Base-by-base conservation (phyloP, 2,329 filamentous ascomycete genomes). In the Truncatella angustata region DNA sequence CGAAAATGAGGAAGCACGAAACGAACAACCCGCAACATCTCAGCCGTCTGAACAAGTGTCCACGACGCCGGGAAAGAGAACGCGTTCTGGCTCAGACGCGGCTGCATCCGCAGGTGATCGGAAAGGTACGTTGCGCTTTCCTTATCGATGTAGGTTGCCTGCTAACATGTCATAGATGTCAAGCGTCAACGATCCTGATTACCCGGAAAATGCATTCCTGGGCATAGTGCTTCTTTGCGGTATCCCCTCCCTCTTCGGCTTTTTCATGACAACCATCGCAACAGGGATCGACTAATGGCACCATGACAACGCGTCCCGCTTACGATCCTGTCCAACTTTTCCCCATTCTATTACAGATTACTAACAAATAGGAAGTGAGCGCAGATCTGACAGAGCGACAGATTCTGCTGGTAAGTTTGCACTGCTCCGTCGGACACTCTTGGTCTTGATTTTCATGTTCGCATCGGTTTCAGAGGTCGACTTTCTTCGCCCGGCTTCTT, bases 161-260 rank as follows among this genome's bases (percentile, higher is more conserved):
- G 48, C 70, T 73, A 63, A 75, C 59, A 49, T 56, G 12, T 56
- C 35, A 53, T 60, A 70, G 79, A 79, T 63, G 63, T 70, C 66
- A 83, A 81, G 70, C 79, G 79, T 60, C 74, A 73, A 63, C 78
- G 79, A 52, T 73, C 73, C 59, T 73, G 69, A 66, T 24, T 23
- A 44, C 40, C 23, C 21, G 24, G 40, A 44, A 16, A n/a, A 2
- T 43, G 6, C n/a, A 44, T n/a, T 23, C 11, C 28, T 32, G 21
- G 21, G 23, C 23, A 16, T 28, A 24, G 9, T 24, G 23, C 40
- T 24, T 9, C 16, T 21, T 5, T 9, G 4, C 37, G 14, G 12
- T 20, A 23, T 11, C n/a, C 12, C 37, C 10, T 40, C 37, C 12
- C 14, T 12, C 34, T 16, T 36, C 24, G 11, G 18, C n/a, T 40